phyloP scores from a whole-genome alignment of 345 rosid genomes.

The Eucalyptus cloeziana region DNA sequence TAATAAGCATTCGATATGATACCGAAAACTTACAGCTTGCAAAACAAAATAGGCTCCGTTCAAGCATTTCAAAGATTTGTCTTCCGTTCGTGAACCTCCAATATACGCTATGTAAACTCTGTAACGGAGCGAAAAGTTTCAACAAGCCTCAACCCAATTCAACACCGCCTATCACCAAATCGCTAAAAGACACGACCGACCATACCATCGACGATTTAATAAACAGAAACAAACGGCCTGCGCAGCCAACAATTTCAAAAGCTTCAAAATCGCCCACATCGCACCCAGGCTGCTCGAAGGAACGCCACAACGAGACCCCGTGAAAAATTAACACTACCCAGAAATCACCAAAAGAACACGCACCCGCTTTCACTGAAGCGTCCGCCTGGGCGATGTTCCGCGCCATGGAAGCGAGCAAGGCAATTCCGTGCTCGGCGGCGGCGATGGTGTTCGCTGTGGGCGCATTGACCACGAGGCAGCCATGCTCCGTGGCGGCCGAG shows the following conservation, averaged over 20 bases:
- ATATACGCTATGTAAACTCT: not conserved
- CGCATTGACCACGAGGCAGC: constrained; percentile 33
- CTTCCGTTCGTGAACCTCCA: not conserved
- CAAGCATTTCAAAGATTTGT: not conserved
- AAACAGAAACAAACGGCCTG: not conserved
- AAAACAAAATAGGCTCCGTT: not conserved
- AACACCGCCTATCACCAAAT: not conserved
- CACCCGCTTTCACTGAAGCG: constrained; percentile 43
- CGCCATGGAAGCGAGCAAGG: constrained; percentile 23
- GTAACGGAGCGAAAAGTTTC: not conserved
- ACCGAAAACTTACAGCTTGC: not conserved
- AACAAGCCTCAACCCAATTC: not conserved
- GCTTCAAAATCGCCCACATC: not conserved
- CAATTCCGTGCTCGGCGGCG: constrained; percentile 30
- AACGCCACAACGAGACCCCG: not conserved
- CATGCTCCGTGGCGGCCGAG: constrained; percentile 29
- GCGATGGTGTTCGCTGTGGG: constrained; percentile 37
- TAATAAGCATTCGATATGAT: not conserved
- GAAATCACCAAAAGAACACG: not conserved
- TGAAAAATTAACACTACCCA: not conserved
- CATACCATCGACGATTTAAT: not conserved
- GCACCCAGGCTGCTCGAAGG: not conserved
- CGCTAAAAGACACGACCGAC: not conserved
- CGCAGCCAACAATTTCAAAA: not conserved
- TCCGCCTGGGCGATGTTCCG: constrained; percentile 33